phyloP scores from a whole-genome alignment of 768 basidiomycete species.

The Ephemerocybe angulata region DNA sequence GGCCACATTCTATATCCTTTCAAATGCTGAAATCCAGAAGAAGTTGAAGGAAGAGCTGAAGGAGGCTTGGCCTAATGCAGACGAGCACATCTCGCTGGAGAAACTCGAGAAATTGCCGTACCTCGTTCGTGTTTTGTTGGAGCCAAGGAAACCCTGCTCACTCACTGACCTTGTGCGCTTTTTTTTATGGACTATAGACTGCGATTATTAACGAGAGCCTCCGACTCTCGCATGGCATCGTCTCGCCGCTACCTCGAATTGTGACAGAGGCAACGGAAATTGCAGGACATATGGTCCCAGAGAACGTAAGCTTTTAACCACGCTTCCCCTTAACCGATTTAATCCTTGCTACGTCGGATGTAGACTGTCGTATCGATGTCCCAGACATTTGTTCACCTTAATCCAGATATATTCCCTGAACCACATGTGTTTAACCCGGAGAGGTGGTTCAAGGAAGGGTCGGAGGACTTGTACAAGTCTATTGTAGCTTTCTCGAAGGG shows the following conservation, averaged over 20 bases:
- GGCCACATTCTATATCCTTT: constrained; percentile 33
- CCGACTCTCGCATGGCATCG: constrained; percentile 37
- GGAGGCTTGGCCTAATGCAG: constrained; percentile 39
- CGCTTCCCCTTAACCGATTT: neutral
- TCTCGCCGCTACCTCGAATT: constrained; percentile 36
- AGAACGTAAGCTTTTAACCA: constrained; percentile 26
- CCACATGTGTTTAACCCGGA: constrained; percentile 38
- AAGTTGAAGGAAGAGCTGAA: constrained; percentile 30
- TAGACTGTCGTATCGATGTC: constrained; percentile 43
- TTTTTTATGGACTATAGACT: too few relatives aligned
- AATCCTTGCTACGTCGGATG: too few relatives aligned
- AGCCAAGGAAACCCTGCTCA: too few relatives aligned
- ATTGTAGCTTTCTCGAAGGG: constrained; percentile 45
- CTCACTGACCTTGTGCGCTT: too few relatives aligned
- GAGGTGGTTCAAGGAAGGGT: constrained; percentile 37
- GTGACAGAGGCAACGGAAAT: constrained; percentile 33
- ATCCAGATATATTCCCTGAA: constrained; percentile 37
- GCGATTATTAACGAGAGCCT: constrained; percentile 47
- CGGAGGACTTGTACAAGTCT: constrained; percentile 35
- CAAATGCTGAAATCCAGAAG: constrained; percentile 24
- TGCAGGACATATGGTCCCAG: constrained; percentile 34
- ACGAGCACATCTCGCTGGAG: constrained; percentile 28
- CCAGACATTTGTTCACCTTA: constrained; percentile 35
- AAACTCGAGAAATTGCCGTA: constrained; percentile 43
- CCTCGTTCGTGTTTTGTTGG: constrained; percentile 41